Percentiles rank a stretch among this genome's conserved stretches.
These are phyloP conservation scores for Colletotrichum musicola DNA, from an alignment of 2,329 filamentous ascomycete species.

Conservation along the genomic window DNA sequence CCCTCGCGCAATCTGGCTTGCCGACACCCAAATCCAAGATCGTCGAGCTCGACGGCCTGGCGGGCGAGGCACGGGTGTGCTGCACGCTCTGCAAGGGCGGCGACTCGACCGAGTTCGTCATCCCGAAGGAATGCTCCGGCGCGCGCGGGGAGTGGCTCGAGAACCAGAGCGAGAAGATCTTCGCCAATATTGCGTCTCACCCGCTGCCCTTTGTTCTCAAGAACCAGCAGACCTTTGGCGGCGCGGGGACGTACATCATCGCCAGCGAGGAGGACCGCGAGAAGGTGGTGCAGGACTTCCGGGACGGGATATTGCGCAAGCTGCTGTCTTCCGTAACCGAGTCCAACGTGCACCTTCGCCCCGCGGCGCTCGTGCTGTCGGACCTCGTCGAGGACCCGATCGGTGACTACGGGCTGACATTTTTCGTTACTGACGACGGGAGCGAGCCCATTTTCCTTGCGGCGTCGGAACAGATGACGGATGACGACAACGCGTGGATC, in stretches of 20 bases:
- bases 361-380: constrained; percentile 48
- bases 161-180: constrained; percentile 44
- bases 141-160: constrained; percentile 46
- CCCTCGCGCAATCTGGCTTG: constrained; percentile 49
- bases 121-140: constrained; percentile 46
- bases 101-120: constrained; percentile 38
- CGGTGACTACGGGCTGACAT: constrained; percentile 51
- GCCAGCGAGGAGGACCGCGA: constrained; percentile 44
- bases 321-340: constrained; percentile 48
- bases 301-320: constrained; percentile 45
- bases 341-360: constrained; percentile 48
- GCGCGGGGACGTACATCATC: constrained; percentile 52
- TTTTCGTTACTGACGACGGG: constrained; percentile 47
- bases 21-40: constrained; percentile 47
- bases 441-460: constrained; percentile 47
- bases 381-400: constrained; percentile 48
- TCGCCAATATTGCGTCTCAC: constrained; percentile 42
- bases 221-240: constrained; percentile 53
- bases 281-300: constrained; percentile 42
- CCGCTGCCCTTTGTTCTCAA: constrained; percentile 52
- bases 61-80: constrained; percentile 40
- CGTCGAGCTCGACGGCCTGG: constrained; percentile 43
- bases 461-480: constrained; percentile 51
- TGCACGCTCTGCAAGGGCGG: constrained; percentile 43
- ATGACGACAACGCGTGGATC: constrained; percentile 48